A percentile compares a stretch with the other conserved stretches of the same genome.
Evolutionary conservation across 805 yeast species (phyloP).

Genomic region (Candida railenensis): DNA sequence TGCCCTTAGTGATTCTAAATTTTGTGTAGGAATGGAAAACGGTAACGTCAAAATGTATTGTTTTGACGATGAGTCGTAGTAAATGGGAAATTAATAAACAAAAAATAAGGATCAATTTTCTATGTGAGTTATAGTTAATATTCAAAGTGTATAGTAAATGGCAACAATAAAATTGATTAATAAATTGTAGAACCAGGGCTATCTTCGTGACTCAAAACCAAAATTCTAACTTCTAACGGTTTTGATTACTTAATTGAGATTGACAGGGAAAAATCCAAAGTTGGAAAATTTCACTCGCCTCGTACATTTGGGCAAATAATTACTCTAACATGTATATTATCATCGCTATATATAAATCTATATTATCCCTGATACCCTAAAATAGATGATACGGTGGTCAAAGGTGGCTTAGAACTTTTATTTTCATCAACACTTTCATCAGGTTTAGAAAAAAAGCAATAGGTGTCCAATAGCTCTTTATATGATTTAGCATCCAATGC

Average conservation of each 20-base stretch:
- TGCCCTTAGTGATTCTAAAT: constrained; percentile 82
- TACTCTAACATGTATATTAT: background rate
- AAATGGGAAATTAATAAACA: background rate
- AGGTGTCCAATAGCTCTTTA: constrained; percentile 55
- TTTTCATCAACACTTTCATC: constrained; percentile 12
- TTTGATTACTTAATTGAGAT: no score
- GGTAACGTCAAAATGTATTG: constrained; percentile 85
- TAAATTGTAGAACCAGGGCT: no score
- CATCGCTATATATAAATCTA: background rate
- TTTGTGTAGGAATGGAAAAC: constrained; percentile 87
- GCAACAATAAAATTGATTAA: background rate
- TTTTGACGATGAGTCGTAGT: constrained; percentile 48
- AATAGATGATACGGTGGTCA: constrained; percentile 3
- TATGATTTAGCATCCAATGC: constrained; percentile 50
- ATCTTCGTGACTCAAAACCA: no score
- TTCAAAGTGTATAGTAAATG: background rate
- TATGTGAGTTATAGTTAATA: no score
- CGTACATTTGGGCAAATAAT: no score
- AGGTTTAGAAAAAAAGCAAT: constrained; percentile 52
- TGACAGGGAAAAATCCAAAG: no score
- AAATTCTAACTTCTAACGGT: no score
- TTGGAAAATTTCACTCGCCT: no score
- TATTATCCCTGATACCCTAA: constrained; percentile 3
- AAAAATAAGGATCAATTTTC: no score
- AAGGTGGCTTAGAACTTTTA: background rate